Percentiles rank a stretch among this genome's conserved stretches.
These are phyloP conservation scores for Pisolithus microcarpus DNA, from an alignment of 768 basidiomycete genomes.

Conservation along the genomic window DNA sequence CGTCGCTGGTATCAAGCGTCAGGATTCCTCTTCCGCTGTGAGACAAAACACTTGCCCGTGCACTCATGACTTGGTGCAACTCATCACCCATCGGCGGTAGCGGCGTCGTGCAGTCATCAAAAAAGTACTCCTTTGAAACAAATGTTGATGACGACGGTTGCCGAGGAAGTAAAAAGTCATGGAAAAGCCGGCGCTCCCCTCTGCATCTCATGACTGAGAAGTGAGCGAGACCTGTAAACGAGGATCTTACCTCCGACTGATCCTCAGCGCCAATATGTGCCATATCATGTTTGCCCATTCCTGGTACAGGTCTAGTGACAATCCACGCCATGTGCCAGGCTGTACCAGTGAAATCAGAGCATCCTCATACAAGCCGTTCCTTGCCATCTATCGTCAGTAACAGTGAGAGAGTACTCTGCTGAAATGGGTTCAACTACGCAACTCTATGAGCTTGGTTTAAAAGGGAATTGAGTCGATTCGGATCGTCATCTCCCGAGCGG, in stretches of 20 bases:
- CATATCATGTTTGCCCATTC: slow-evolving; percentile 73
- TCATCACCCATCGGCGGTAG: slow-evolving; percentile 36
- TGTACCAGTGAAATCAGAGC: slow-evolving; percentile 59
- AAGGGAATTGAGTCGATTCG: slow-evolving; percentile 51
- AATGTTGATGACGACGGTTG: slow-evolving; percentile 47
- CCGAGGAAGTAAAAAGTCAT: slow-evolving; percentile 57
- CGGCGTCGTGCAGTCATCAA: slow-evolving; percentile 29
- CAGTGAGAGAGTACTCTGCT: slow-evolving; percentile 4
- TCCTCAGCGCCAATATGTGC: slow-evolving; percentile 64
- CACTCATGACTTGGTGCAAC: slow-evolving; percentile 37
- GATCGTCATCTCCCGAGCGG: slow-evolving; percentile 48
- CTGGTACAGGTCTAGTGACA: slow-evolving; percentile 58
- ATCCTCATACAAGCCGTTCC: slow-evolving; percentile 60
- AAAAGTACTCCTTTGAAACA: slow-evolving; percentile 51
- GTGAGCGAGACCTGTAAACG: neutral
- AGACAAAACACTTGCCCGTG: slow-evolving; percentile 27
- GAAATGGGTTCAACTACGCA: slow-evolving; percentile 9
- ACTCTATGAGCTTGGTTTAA: slow-evolving; percentile 70
- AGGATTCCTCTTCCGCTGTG: slow-evolving; percentile 10
- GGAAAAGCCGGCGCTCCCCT: slow-evolving; percentile 57
- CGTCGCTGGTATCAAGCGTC: slow-evolving; percentile 39
- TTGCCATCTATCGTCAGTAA: slow-evolving; percentile 42
- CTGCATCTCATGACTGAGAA: slow-evolving; percentile 22
- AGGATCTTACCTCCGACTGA: slow-evolving; percentile 54
- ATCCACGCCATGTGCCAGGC: slow-evolving; percentile 61